phyloP scores from a whole-genome alignment of 495 filamentous ascomycete genomes.

The Xylaria telfairii region DNA sequence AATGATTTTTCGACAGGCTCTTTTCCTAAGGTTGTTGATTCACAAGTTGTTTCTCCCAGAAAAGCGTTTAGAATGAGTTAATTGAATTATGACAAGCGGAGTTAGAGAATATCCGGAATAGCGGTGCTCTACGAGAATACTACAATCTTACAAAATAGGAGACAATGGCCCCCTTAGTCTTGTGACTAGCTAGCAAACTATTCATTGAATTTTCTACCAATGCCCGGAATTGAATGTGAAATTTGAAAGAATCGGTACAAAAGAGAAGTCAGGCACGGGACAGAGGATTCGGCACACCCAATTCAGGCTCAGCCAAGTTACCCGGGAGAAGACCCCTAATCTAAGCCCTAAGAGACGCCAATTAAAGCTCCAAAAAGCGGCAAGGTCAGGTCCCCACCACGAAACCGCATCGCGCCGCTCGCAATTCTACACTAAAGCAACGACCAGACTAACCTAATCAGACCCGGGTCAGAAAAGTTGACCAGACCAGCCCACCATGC shows the following conservation, averaged over 20 bases:
- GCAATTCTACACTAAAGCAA: neutral
- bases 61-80: neutral
- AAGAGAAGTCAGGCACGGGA: neutral
- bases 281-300: neutral
- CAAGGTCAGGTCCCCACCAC: constrained; percentile 3
- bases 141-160: neutral
- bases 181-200: neutral
- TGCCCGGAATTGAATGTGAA: neutral
- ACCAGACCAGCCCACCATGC: neutral
- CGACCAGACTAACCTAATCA: constrained; percentile 29
- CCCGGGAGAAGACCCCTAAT: neutral
- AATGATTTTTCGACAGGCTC: neutral
- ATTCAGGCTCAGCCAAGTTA: neutral
- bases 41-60: too few species aligned
- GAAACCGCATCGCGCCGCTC: neutral
- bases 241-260: neutral
- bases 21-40: neutral
- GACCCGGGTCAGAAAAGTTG: constrained; percentile 31
- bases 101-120: neutral
- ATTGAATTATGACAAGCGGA: neutral
- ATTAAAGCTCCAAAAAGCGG: constrained; percentile 16
- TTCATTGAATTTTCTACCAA: neutral
- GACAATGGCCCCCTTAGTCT: neutral
- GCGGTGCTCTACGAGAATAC: neutral
- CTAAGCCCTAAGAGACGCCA: neutral